A percentile compares a stretch with the other conserved stretches of the same genome.
Evolutionary conservation across 257 asterid genomes (phyloP).

Genomic region (Mentha longifolia): DNA sequence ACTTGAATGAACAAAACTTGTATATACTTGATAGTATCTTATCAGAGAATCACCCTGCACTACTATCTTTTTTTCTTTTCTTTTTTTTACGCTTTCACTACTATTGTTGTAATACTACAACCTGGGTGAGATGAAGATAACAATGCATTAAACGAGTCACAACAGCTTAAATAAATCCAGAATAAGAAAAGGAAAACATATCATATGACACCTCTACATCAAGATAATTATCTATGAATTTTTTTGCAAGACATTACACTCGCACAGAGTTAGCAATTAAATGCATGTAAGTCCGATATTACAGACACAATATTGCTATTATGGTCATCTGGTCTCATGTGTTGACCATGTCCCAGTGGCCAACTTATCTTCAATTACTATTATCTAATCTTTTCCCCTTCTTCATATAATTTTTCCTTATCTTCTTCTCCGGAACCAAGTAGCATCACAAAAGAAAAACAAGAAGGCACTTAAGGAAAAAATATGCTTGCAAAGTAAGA

Average conservation of each 20-base stretch:
- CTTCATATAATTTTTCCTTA: neutral
- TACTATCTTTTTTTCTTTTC: too few species aligned
- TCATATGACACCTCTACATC: too few species aligned
- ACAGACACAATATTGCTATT: neutral
- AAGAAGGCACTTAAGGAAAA: neutral
- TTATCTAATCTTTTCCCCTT: neutral
- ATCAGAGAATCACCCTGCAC: too few species aligned
- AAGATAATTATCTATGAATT: neutral
- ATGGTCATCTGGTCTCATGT: neutral
- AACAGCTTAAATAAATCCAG: too few species aligned
- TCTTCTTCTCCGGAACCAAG: neutral
- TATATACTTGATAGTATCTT: too few species aligned
- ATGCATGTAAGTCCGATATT: conserved; percentile 5
- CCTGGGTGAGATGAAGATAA: too few species aligned
- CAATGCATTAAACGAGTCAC: too few species aligned
- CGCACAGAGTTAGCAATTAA: neutral
- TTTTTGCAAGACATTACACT: neutral
- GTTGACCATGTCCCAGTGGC: neutral
- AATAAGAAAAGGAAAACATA: too few species aligned
- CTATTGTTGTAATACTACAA: too few species aligned
- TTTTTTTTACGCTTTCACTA: too few species aligned
- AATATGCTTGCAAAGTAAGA: neutral
- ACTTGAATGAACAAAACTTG: too few species aligned
- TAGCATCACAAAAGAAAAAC: neutral
- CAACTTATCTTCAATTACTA: conserved; percentile 14